Percentiles rank a stretch among this genome's conserved stretches.
These are phyloP conservation scores for Mortierella alpina DNA, from an alignment of 192 early-diverging fungal species.

Conservation along the genomic window DNA sequence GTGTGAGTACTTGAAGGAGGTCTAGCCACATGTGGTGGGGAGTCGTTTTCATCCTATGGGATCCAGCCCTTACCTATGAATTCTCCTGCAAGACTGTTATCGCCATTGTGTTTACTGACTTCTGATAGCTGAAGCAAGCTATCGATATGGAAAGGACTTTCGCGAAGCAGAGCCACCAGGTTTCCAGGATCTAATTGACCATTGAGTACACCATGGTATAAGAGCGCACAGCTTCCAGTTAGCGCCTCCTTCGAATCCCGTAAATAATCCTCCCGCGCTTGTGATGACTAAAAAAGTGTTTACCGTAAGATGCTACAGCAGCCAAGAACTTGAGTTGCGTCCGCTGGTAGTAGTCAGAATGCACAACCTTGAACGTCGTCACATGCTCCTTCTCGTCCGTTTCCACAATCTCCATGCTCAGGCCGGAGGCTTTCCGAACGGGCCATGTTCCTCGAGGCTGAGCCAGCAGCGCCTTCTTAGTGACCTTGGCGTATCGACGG, in stretches of 20 bases:
- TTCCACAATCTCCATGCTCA: conserved; percentile 61
- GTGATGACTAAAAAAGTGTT: background rate
- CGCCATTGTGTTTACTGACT: conserved; percentile 86
- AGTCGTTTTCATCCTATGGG: background rate
- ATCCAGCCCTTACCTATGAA: conserved; percentile 68
- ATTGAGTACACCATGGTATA: background rate
- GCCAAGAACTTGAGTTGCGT: conserved; percentile 80
- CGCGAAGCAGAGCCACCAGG: conserved; percentile 71
- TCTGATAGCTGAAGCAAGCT: conserved; percentile 86
- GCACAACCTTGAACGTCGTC: conserved; percentile 69
- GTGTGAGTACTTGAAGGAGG: background rate
- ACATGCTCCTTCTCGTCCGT: conserved; percentile 52
- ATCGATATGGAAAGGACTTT: conserved; percentile 92
- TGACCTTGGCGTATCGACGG: conserved; percentile 60
- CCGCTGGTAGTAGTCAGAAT: conserved; percentile 78
- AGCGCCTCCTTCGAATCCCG: too few relatives aligned
- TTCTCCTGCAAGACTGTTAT: conserved; percentile 81
- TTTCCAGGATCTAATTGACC: conserved; percentile 70
- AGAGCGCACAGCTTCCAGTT: background rate
- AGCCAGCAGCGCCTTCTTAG: conserved; percentile 69
- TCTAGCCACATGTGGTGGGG: background rate
- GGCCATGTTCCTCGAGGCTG: conserved; percentile 81
- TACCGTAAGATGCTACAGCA: conserved; percentile 73
- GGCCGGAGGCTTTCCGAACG: conserved; percentile 60
- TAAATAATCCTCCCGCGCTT: too few relatives aligned